These are phyloP conservation scores for Amniculicola lignicola DNA, from an alignment of 495 filamentous ascomycete species.

Conservation along the genomic window DNA sequence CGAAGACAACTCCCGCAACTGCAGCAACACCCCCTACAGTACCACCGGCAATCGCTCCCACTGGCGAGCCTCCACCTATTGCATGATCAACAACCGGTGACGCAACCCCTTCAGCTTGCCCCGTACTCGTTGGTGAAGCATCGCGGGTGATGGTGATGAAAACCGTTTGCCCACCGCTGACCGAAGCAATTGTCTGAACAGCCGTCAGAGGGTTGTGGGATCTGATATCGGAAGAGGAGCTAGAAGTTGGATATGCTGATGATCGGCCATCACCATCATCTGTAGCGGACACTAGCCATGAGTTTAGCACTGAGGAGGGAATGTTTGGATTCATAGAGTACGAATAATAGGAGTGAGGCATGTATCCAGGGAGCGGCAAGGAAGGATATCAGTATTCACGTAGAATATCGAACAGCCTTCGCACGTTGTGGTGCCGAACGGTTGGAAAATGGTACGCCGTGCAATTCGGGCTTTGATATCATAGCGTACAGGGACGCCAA, in stretches of 20 bases:
- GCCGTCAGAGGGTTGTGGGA: neutral
- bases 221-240: neutral
- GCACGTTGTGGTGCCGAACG: neutral
- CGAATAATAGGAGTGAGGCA: neutral
- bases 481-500: neutral
- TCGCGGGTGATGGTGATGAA: conserved; percentile 11
- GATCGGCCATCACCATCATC: neutral
- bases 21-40: conserved; percentile 4
- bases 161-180: conserved; percentile 5
- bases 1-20: neutral
- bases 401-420: neutral
- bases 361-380: neutral
- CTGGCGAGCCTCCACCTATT: neutral
- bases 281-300: neutral
- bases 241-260: neutral
- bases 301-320: neutral
- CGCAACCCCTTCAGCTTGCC: neutral
- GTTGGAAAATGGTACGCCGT: neutral
- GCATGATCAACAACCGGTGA: neutral
- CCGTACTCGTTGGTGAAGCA: neutral
- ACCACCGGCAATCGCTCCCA: conserved; percentile 20
- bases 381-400: neutral
- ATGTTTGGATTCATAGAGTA: neutral
- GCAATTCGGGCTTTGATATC: neutral
- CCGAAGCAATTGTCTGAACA: conserved; percentile 8